Percentiles rank a stretch among this genome's conserved stretches.
phyloP scores from a whole-genome alignment of 2,329 filamentous ascomycete species.

The Colletotrichum plurivorum region DNA sequence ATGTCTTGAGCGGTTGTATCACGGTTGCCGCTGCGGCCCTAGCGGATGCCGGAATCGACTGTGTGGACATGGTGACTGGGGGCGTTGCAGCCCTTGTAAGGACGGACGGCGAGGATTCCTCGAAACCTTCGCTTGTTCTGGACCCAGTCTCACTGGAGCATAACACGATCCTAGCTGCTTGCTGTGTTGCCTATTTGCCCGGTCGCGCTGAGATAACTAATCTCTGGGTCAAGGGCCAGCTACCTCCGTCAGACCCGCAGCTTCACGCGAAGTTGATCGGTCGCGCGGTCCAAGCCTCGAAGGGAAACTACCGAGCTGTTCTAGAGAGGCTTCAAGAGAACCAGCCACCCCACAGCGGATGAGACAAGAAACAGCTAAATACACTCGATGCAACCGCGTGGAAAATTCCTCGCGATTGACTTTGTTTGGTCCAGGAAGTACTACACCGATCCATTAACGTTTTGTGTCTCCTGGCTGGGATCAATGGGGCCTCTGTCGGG shows the following conservation, averaged over 20 bases:
- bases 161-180: slow-evolving; percentile 82
- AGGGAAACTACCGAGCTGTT: slow-evolving; percentile 46
- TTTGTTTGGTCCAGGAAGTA: too few species aligned
- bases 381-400: too few species aligned
- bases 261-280: slow-evolving; percentile 54
- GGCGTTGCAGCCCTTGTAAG: slow-evolving; percentile 87
- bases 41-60: slow-evolving; percentile 95
- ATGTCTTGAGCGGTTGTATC: slow-evolving; percentile 90
- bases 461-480: too few species aligned
- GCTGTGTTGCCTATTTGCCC: slow-evolving; percentile 91
- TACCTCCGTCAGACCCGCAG: slow-evolving; percentile 57
- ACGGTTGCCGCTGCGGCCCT: slow-evolving; percentile 94
- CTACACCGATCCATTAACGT: too few species aligned
- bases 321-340: slow-evolving; percentile 33
- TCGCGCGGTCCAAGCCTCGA: slow-evolving; percentile 58
- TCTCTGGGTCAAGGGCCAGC: slow-evolving; percentile 88
- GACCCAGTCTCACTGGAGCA: slow-evolving; percentile 90
- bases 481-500: too few species aligned
- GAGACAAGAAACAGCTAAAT: slow-evolving; percentile 5
- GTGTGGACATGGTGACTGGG: slow-evolving; percentile 89
- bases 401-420: too few species aligned
- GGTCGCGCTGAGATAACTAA: slow-evolving; percentile 92
- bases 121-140: slow-evolving; percentile 67
- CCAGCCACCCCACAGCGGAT: slow-evolving; percentile 8
- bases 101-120: slow-evolving; percentile 40